Conservation (phyloP, 2,329 filamentous ascomycete genomes). For the Bretziella fagacearum region DNA sequence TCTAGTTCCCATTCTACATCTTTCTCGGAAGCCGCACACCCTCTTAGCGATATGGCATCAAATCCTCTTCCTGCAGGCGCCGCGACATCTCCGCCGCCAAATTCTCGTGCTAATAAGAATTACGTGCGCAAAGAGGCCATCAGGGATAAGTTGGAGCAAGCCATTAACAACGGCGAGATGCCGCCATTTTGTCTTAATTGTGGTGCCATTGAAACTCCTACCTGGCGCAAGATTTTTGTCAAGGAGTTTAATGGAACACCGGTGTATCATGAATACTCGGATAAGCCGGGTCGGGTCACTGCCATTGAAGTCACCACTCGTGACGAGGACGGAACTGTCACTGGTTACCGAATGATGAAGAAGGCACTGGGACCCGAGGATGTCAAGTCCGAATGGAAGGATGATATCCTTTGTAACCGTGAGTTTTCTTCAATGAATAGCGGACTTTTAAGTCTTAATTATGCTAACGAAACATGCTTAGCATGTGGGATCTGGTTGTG, state of each 20-base stretch:
- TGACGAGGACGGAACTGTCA: slow-evolving; percentile 44
- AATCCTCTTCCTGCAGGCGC: slow-evolving; percentile 17
- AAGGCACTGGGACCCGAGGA: slow-evolving; percentile 47
- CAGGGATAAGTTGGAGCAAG: slow-evolving; percentile 40
- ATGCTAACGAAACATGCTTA: slow-evolving; percentile 23
- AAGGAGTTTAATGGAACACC: slow-evolving; percentile 56
- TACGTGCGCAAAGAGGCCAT: slow-evolving; percentile 45
- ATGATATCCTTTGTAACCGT: slow-evolving; percentile 76
- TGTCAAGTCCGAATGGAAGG: slow-evolving; percentile 50
- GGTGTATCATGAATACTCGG: slow-evolving; percentile 51
- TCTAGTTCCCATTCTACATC: slow-evolving; percentile 22
- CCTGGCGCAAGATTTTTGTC: slow-evolving; percentile 88
- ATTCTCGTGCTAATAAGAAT: slow-evolving; percentile 42
- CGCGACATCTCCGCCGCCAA: slow-evolving; percentile 23
- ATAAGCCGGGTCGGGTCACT: slow-evolving; percentile 55
- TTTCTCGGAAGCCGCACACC: slow-evolving; percentile 25
- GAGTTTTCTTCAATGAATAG: slow-evolving; percentile 25
- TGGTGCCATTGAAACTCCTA: slow-evolving; percentile 86
- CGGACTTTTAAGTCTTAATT: slow-evolving; percentile 15
- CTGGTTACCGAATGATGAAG: slow-evolving; percentile 58
- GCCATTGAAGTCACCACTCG: slow-evolving; percentile 52
- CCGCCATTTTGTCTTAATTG: slow-evolving; percentile 86
- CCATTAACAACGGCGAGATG: slow-evolving; percentile 63
- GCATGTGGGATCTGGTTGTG: slow-evolving; percentile 88
- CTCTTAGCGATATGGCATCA: slow-evolving; percentile 27